A percentile compares a stretch with the other conserved stretches of the same genome.
These are phyloP conservation scores for Termitomyces sp. DNA, from an alignment of 1,284 basidiomycete species.

Conservation along the genomic window DNA sequence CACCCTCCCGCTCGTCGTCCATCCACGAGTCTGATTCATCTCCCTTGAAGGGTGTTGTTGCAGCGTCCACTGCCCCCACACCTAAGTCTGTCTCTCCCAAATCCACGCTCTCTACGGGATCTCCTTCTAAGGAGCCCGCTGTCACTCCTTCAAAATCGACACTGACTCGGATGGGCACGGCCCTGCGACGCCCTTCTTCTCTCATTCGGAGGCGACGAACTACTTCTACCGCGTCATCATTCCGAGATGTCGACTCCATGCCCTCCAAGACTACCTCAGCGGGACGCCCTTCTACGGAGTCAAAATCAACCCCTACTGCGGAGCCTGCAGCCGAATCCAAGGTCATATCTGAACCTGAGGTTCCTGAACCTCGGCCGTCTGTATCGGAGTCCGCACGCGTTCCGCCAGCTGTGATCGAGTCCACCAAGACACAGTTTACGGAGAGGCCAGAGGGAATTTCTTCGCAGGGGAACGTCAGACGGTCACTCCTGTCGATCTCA, in stretches of 20 bases:
- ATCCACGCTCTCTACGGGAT: constrained; percentile 1
- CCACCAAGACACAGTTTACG: background rate
- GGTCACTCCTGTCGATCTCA: background rate
- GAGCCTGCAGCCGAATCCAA: constrained; percentile 2
- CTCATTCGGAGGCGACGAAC: constrained; percentile 10
- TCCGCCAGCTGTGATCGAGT: background rate
- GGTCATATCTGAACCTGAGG: background rate
- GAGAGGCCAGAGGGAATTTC: constrained; percentile 1
- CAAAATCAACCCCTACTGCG: background rate
- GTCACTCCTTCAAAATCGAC: constrained; percentile 10
- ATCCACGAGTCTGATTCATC: constrained; percentile 4
- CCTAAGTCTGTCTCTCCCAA: constrained; percentile 4
- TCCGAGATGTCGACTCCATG: background rate
- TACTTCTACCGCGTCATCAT: constrained; percentile 3
- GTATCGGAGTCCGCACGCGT: background rate
- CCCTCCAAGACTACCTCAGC: constrained; percentile 2
- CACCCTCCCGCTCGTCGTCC: constrained; percentile 8
- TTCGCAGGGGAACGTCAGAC: background rate
- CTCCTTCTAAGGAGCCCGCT: constrained; percentile 5
- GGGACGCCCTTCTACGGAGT: constrained; percentile 2
- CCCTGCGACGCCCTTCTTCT: constrained; percentile 8
- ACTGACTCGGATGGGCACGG: constrained; percentile 9
- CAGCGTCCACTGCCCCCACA: background rate
- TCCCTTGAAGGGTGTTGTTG: background rate
- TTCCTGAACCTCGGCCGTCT: background rate